These are phyloP conservation scores for Marasmius oreades DNA, from an alignment of 1,284 basidiomycete species.

Conservation along the genomic window DNA sequence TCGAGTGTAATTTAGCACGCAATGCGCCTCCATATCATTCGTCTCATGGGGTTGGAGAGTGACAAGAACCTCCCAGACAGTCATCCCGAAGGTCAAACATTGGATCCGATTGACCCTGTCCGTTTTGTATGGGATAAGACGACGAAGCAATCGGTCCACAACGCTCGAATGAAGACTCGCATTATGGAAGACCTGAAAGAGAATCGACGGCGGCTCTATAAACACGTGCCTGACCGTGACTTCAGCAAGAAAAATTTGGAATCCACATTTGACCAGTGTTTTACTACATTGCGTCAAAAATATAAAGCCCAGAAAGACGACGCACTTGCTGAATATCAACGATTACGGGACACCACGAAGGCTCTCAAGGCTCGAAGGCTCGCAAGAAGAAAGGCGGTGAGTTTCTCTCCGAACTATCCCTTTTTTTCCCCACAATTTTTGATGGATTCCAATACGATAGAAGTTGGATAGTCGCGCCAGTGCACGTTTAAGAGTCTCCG, in stretches of 20 bases:
- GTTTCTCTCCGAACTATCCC: constrained; percentile 19
- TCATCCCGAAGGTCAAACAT: constrained; percentile 46
- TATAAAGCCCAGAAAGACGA: constrained; percentile 56
- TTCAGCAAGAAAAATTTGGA: constrained; percentile 62
- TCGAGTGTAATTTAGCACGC: constrained; percentile 47
- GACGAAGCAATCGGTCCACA: constrained; percentile 65
- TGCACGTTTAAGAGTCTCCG: constrained; percentile 45
- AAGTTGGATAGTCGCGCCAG: constrained; percentile 64
- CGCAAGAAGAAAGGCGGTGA: constrained; percentile 57
- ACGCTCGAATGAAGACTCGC: constrained; percentile 63
- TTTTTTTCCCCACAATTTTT: constrained; percentile 3
- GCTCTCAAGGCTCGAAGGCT: constrained; percentile 54
- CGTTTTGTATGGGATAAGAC: constrained; percentile 78
- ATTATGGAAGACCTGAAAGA: constrained; percentile 55
- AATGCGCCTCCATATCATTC: constrained; percentile 59
- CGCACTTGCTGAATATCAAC: constrained; percentile 36
- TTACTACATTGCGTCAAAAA: constrained; percentile 63
- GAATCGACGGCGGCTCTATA: constrained; percentile 48
- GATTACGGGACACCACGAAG: constrained; percentile 55
- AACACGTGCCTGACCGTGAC: constrained; percentile 60
- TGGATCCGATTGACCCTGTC: constrained; percentile 46
- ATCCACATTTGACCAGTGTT: constrained; percentile 64
- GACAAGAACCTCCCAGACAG: constrained; percentile 59
- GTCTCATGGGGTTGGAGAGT: constrained; percentile 50
- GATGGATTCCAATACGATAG: constrained; percentile 35